phyloP scores from a whole-genome alignment of 2,329 filamentous ascomycete genomes.

The Chaetomium globosum region DNA sequence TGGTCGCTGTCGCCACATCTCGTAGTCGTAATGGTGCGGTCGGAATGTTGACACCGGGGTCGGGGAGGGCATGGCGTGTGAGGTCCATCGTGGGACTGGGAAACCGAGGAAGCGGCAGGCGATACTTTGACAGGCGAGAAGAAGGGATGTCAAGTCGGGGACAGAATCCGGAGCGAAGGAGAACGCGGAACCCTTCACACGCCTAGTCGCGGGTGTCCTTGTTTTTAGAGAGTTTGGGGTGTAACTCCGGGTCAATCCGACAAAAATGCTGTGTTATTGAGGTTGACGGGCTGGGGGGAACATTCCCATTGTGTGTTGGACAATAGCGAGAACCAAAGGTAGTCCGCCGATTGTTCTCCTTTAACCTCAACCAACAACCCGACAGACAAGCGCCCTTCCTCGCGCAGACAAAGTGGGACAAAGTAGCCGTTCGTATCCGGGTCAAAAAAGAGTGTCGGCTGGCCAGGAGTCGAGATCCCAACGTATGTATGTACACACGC shows the following conservation, averaged over 20 bases:
- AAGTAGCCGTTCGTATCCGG: constrained; percentile 9
- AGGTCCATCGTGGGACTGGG: constrained; percentile 39
- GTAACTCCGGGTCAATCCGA: neutral
- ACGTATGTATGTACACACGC: neutral
- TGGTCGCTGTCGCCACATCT: constrained; percentile 22
- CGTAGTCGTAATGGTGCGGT: constrained; percentile 26
- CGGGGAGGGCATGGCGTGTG: constrained; percentile 39
- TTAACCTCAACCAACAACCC: constrained; percentile 9
- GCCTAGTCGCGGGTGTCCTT: neutral
- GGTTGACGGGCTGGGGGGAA: constrained; percentile 6
- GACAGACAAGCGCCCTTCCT: constrained; percentile 15
- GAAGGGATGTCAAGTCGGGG: neutral
- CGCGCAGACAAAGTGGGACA: constrained; percentile 10
- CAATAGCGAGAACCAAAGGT: constrained; percentile 21
- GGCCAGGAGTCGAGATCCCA: neutral
- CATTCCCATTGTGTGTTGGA: constrained; percentile 30
- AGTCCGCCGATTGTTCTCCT: constrained; percentile 15
- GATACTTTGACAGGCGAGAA: constrained; percentile 7
- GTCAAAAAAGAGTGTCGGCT: neutral
- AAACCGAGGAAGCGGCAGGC: neutral
- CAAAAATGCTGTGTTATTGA: constrained; percentile 23
- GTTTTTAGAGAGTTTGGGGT: neutral
- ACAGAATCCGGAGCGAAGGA: neutral
- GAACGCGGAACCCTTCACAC: neutral
- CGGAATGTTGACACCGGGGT: constrained; percentile 30